Evolutionary conservation across 768 basidiomycete genomes (phyloP).

Genomic region (Agaricus sinodeliciosus): DNA sequence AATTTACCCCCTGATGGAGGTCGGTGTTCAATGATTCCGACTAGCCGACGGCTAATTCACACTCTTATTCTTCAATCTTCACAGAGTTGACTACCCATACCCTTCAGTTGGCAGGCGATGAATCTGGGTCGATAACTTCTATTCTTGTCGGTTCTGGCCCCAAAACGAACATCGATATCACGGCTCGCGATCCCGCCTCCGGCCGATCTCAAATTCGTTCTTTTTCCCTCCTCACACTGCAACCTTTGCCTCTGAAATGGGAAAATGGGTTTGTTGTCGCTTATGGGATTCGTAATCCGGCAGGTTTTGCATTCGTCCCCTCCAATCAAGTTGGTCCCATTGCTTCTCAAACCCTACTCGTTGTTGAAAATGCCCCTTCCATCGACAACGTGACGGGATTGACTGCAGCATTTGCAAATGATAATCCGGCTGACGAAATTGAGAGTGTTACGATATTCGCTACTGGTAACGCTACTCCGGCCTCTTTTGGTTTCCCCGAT

Average conservation of each 20-base stretch:
- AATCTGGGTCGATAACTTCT: slow-evolving; percentile 11
- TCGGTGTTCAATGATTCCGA: slow-evolving; percentile 13
- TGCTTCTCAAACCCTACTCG: slow-evolving; percentile 19
- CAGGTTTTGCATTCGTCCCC: slow-evolving; percentile 28
- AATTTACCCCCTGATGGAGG: slow-evolving; percentile 35
- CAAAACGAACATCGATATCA: slow-evolving; percentile 32
- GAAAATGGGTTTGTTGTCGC: slow-evolving; percentile 28
- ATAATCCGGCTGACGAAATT: slow-evolving; percentile 38
- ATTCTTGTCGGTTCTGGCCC: slow-evolving; percentile 34
- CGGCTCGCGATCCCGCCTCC: slow-evolving; percentile 34
- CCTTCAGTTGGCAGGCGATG: slow-evolving; percentile 24
- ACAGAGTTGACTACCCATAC: slow-evolving; percentile 37
- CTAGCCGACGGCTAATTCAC: background rate
- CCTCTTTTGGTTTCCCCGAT: slow-evolving; percentile 36
- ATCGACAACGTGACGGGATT: slow-evolving; percentile 33
- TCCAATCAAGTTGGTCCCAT: background rate
- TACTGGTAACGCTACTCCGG: background rate
- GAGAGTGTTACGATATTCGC: slow-evolving; percentile 20
- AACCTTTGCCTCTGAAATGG: slow-evolving; percentile 18
- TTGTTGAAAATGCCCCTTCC: slow-evolving; percentile 39
- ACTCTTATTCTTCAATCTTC: background rate
- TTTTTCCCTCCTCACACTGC: slow-evolving; percentile 16
- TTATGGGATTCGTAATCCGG: slow-evolving; percentile 39
- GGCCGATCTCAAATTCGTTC: slow-evolving; percentile 36
- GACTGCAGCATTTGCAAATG: slow-evolving; percentile 34